phyloP scores from a whole-genome alignment of 768 basidiomycete genomes.

The Suillus spraguei region DNA sequence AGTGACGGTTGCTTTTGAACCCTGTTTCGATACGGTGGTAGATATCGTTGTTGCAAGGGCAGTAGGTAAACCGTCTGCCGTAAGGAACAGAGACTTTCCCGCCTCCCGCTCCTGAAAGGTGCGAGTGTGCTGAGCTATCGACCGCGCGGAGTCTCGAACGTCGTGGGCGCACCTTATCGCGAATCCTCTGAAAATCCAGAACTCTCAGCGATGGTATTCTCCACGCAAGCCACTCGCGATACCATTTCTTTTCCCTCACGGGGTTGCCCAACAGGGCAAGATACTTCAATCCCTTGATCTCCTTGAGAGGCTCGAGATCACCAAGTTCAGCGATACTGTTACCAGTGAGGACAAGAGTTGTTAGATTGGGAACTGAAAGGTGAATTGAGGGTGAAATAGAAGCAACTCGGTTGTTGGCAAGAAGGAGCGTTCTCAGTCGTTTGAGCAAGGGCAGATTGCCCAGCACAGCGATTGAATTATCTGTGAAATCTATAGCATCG shows the following conservation, averaged over 20 bases:
- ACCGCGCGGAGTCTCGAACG: slow-evolving; percentile 19
- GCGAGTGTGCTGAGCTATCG: slow-evolving; percentile 27
- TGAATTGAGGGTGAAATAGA: slow-evolving; percentile 81
- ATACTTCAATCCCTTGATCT: slow-evolving; percentile 72
- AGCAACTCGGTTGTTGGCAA: slow-evolving; percentile 89
- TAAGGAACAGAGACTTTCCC: slow-evolving; percentile 76
- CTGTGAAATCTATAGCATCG: slow-evolving; percentile 92
- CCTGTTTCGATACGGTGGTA: slow-evolving; percentile 66
- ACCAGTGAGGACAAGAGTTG: slow-evolving; percentile 81
- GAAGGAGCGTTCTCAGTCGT: slow-evolving; percentile 79
- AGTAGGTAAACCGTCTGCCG: slow-evolving; percentile 76
- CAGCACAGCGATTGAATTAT: slow-evolving; percentile 81
- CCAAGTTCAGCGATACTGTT: slow-evolving; percentile 81
- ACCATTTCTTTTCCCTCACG: slow-evolving; percentile 90
- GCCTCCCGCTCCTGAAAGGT: slow-evolving; percentile 72
- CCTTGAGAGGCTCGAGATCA: slow-evolving; percentile 82
- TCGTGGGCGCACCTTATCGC: slow-evolving; percentile 82
- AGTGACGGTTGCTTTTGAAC: slow-evolving; percentile 63
- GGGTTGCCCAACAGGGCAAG: slow-evolving; percentile 82
- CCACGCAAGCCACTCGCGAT: slow-evolving; percentile 95
- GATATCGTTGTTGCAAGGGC: slow-evolving; percentile 80
- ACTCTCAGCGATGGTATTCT: slow-evolving; percentile 86
- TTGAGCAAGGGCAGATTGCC: slow-evolving; percentile 88
- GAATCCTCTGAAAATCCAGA: slow-evolving; percentile 93
- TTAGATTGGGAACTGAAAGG: slow-evolving; percentile 83